Conservation (phyloP, 2,329 filamentous ascomycete species). For the Apiospora malaysiana region DNA sequence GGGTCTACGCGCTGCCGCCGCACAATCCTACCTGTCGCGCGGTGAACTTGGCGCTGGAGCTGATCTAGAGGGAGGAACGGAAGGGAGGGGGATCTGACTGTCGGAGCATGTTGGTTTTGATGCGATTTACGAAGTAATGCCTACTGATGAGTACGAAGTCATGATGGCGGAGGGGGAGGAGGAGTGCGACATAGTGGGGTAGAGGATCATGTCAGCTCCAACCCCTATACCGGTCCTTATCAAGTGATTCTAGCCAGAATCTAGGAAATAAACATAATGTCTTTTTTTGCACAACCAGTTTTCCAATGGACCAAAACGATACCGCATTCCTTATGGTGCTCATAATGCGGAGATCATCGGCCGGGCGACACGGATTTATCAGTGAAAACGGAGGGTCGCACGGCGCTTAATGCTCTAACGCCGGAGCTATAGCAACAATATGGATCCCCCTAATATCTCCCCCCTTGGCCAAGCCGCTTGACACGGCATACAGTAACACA, state of each 20-base stretch:
- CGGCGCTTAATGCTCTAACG: conserved; percentile 3
- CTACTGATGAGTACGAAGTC: background rate
- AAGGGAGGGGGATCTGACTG: background rate
- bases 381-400: background rate
- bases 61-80: background rate
- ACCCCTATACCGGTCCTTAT: background rate
- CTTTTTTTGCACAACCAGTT: background rate
- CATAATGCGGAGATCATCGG: background rate
- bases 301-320: background rate
- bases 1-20: conserved; percentile 31
- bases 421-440: conserved; percentile 21
- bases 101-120: background rate
- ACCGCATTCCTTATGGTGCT: background rate
- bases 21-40: conserved; percentile 36
- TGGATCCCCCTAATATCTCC: background rate
- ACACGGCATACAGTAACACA: background rate
- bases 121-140: background rate
- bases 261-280: background rate
- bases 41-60: conserved; percentile 30
- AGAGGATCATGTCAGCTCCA: background rate
- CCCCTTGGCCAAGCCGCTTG: background rate
- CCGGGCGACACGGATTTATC: background rate
- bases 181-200: background rate
- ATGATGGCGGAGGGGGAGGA: background rate
- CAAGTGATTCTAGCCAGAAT: background rate